Evolutionary conservation across 352 stramenopile species (phyloP).

Genomic region (Pseudoperonospora humuli): DNA sequence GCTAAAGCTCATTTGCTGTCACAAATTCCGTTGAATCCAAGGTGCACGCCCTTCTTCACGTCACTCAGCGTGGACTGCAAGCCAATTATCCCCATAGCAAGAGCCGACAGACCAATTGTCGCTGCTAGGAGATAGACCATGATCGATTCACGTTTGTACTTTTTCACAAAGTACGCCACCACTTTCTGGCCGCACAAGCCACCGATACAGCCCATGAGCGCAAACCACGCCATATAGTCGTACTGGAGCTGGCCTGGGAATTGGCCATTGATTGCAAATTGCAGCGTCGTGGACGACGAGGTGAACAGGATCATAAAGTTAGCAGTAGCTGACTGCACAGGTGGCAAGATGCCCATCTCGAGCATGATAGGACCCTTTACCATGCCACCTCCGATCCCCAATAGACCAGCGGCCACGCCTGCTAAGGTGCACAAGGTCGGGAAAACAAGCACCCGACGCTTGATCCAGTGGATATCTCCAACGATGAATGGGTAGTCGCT

Average conservation of each 20-base stretch:
- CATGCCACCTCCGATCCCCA: conserved; percentile 95
- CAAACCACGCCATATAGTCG: conserved; percentile 90
- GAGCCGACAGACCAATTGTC: conserved; percentile 63
- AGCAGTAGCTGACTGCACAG: conserved; percentile 86
- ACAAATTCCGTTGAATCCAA: conserved; percentile 67
- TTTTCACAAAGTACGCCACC: conserved; percentile 87
- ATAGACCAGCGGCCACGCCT: conserved; percentile 90
- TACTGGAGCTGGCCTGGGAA: conserved; percentile 69
- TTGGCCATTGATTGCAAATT: conserved; percentile 76
- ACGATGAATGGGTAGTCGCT: conserved; percentile 74
- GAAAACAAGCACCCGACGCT: conserved; percentile 84
- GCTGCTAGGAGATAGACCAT: conserved; percentile 67
- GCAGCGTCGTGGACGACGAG: conserved; percentile 90
- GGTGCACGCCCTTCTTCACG: conserved; percentile 43
- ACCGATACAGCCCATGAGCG: conserved; percentile 86
- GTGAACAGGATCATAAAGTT: conserved; percentile 89
- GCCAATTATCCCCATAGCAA: conserved; percentile 65
- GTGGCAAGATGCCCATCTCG: conserved; percentile 91
- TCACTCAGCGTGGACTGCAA: conserved; percentile 49
- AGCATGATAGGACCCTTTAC: conserved; percentile 97
- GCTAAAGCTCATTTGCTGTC: conserved; percentile 38
- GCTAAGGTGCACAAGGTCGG: conserved; percentile 89
- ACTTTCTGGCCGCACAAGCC: conserved; percentile 67
- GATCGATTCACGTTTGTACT: conserved; percentile 84
- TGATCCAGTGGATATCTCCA: conserved; percentile 94